phyloP scores from a whole-genome alignment of 129 eudicot species.

The Arctium minus region DNA sequence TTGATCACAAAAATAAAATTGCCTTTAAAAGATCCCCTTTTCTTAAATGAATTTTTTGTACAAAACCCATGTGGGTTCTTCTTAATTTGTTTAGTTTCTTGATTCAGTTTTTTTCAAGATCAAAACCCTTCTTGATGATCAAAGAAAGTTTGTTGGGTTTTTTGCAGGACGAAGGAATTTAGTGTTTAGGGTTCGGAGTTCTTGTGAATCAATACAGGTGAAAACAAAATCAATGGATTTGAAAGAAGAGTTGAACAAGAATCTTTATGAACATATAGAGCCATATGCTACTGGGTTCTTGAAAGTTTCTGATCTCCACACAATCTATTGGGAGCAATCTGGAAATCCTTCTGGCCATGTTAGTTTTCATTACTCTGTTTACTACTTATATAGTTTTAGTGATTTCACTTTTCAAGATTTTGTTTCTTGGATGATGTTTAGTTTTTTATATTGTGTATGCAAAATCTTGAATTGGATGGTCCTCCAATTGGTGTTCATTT shows the following conservation, averaged over 20 bases:
- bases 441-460: background rate
- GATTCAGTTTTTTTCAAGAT: background rate
- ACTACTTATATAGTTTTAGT: background rate
- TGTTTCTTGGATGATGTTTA: background rate
- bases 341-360: constrained; percentile 98
- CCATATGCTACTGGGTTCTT: constrained; percentile 84
- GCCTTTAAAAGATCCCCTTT: background rate
- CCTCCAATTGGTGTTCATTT: background rate
- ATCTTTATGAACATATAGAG: constrained; percentile 69
- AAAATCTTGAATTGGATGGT: background rate
- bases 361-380: constrained; percentile 29
- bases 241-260: constrained; percentile 40
- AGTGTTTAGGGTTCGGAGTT: constrained; percentile 25
- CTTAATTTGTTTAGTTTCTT: background rate
- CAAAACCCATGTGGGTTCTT: constrained; percentile 13
- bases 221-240: constrained; percentile 40
- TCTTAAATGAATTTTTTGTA: background rate
- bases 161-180: constrained; percentile 57
- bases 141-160: background rate
- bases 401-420: background rate
- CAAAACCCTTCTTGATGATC: constrained; percentile 1
- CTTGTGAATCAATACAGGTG: constrained; percentile 32
- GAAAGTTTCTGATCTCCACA: constrained; percentile 89
- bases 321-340: constrained; percentile 90
- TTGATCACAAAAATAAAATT: constrained; percentile 15